Evolutionary conservation across 1,284 basidiomycete species (phyloP).

Genomic region (Chalciporus piperatoides): DNA sequence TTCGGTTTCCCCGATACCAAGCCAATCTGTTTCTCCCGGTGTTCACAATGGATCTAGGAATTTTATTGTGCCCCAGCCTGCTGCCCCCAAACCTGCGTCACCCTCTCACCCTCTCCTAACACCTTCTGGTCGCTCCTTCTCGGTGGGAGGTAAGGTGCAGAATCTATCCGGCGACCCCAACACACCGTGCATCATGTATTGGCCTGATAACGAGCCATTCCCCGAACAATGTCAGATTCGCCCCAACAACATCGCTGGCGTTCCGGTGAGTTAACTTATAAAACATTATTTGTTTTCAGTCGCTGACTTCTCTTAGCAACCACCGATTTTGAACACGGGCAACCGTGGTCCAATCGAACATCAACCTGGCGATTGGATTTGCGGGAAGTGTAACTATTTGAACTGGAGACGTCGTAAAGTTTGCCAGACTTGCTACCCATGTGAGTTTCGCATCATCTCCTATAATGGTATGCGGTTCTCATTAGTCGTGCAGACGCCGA

Average conservation of each 20-base stretch:
- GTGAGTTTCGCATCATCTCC: constrained; percentile 34
- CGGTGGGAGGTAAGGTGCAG: constrained; percentile 68
- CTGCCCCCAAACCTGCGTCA: constrained; percentile 30
- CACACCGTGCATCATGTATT: constrained; percentile 74
- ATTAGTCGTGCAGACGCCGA: constrained; percentile 56
- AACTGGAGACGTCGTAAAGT: constrained; percentile 86
- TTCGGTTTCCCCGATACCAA: constrained; percentile 26
- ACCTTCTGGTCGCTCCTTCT: constrained; percentile 71
- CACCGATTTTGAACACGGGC: constrained; percentile 84
- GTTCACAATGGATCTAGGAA: constrained; percentile 14
- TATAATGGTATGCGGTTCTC: constrained; percentile 8
- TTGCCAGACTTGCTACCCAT: constrained; percentile 84
- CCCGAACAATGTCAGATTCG: constrained; percentile 75
- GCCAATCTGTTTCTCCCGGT: constrained; percentile 18
- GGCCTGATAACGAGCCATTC: constrained; percentile 80
- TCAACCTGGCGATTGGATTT: constrained; percentile 91
- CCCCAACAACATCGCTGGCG: constrained; percentile 49
- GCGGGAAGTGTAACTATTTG: constrained; percentile 76
- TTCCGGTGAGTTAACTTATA: constrained; percentile 44
- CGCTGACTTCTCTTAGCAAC: constrained; percentile 41
- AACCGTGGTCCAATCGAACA: constrained; percentile 81
- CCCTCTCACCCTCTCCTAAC: constrained; percentile 65
- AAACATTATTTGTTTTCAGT: neutral
- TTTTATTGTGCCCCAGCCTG: constrained; percentile 18
- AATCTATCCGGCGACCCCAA: constrained; percentile 70